A percentile compares a stretch with the other conserved stretches of the same genome.
phyloP scores from a whole-genome alignment of 2,329 filamentous ascomycete genomes.

The Exophiala spinifera region DNA sequence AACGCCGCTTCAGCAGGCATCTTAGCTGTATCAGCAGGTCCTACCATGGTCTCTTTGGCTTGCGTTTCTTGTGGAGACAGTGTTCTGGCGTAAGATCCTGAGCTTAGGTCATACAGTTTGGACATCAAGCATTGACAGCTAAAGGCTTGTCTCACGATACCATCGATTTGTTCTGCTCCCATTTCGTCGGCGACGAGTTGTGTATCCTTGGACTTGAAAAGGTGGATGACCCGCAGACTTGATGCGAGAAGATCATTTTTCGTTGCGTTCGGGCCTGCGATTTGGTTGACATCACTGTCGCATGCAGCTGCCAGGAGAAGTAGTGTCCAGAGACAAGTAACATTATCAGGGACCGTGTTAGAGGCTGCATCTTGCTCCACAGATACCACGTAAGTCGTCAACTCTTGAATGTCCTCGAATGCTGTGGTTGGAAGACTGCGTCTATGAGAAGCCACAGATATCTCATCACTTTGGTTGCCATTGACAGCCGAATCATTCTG shows the following conservation, averaged over 20 bases:
- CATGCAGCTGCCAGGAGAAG: constrained; percentile 12
- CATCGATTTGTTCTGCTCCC: constrained; percentile 1
- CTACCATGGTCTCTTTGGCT: not conserved
- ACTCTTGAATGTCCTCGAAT: constrained; percentile 7
- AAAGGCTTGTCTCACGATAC: constrained; percentile 3
- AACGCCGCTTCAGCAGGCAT: not conserved
- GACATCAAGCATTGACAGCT: constrained; percentile 11
- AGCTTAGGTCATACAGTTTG: constrained; percentile 14
- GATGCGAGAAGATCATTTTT: constrained; percentile 4
- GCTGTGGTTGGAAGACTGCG: not conserved
- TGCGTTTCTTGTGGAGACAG: not conserved
- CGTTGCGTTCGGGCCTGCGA: constrained; percentile 2
- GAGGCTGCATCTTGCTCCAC: not conserved
- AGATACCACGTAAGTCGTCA: constrained; percentile 12
- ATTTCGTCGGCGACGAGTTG: not conserved
- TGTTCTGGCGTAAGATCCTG: constrained; percentile 6
- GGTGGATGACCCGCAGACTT: constrained; percentile 5
- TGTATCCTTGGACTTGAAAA: constrained; percentile 3
- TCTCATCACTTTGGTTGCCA: constrained; percentile 8
- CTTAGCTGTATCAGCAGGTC: not conserved
- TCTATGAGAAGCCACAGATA: not conserved
- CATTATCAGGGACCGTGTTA: constrained; percentile 12
- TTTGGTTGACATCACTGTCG: constrained; percentile 21
- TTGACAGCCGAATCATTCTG: constrained; percentile 4
- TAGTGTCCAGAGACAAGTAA: constrained; percentile 20